Evolutionary conservation across 345 rosid species (phyloP), one percentile per base, ranked within the genome.

Genomic region (Geranium brycei): DNA sequence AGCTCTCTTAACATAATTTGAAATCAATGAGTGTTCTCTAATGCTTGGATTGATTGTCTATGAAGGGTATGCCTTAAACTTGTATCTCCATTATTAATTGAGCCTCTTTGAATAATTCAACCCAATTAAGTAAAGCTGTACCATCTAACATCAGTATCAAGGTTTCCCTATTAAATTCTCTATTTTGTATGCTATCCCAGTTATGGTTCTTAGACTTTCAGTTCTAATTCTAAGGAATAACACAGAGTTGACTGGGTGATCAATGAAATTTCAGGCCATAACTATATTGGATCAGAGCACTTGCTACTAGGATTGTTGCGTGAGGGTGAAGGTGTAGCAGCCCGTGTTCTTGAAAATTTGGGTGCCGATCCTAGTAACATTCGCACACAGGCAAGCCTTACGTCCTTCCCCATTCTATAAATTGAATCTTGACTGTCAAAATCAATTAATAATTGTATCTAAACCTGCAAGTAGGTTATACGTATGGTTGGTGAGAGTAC

Each of bases 401-500:
- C 30, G 23, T 68, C 18, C n/a, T 6, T 61, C 8, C 16, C 38
- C 19, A 47, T 35, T 62, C 23, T 57, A 19, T 59, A 5, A 15
- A 57, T 64, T 64, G 53, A n/a, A 19, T 68, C 17, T 31, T 64
- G 4, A 15, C 23, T 62, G 4, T 57, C 53, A 47, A 8, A 47
- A 13, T 47, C 11, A 13, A 47, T 47, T 7, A 47, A 8, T 11
- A 11, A 47, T 13, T 47, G 53, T 47, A 13, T 8, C 11, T 8
- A 47, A 47, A 47, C 57, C 19, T 47, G 63, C 71, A 17, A 63
- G 64, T 74, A 95, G 99, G 95, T 95, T 63, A 91, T 95, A 62
- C 89, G 99, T 16, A 95, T 95, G 97, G 97, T 95, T 3, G 97
- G 96, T 19, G 99, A 95, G 78, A 89, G 85, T 79, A 85, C 82